Base-by-base conservation (phyloP, 176 grass and related monocot species). In the Bromus sterilis region DNA sequence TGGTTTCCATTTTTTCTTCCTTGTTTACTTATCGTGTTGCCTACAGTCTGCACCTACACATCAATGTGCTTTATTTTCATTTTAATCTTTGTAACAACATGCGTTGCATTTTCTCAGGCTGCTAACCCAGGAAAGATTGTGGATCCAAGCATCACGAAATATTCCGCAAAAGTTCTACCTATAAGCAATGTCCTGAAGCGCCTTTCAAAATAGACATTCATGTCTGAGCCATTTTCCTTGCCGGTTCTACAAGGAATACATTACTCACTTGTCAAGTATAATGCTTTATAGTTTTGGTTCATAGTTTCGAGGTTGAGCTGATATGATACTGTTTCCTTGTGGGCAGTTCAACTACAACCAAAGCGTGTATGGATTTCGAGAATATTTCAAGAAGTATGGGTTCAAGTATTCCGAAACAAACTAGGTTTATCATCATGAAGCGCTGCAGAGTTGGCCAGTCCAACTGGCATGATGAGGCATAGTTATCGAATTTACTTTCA, bases 291-390 rank as follows among this genome's bases (percentile, higher is more conserved):
- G 25, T 11, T 40, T 44, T 28, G 25, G 40, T 25, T 25, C 25
- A 67, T 42, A 33, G 1, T 10, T 41, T 57, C 65, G 24, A 14
- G 18, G 16, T 60, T 11, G n/a, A 61, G 30, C 39, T 69, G 23
- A 62, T 1, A 0, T 60, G 51, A 31, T 70, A 5, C 0, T 37
- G 41, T 59, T 13, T 56, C 72, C 21, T 68, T 5, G 13, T 24
- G 23, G 91, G 84, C 89, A 97, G 86, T 93, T 87, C 85, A 93
- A 91, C 81, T 93, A 91, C 67, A 89, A 93, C 56, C 75, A 87
- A 21, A 93, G 91, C 37, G 78, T 91, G 10, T 91, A 91, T 66
- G 89, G 91, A 48, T 97, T 97, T 65, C 81, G 78, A n/a, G 91
- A 97, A 74, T 93, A 87, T 82, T 66, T 95, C 71, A 95, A 87